Percentiles rank a stretch among this genome's conserved stretches.
Conservation (phyloP, 331 rosid genomes). For the Pyrus hybrid region DNA sequence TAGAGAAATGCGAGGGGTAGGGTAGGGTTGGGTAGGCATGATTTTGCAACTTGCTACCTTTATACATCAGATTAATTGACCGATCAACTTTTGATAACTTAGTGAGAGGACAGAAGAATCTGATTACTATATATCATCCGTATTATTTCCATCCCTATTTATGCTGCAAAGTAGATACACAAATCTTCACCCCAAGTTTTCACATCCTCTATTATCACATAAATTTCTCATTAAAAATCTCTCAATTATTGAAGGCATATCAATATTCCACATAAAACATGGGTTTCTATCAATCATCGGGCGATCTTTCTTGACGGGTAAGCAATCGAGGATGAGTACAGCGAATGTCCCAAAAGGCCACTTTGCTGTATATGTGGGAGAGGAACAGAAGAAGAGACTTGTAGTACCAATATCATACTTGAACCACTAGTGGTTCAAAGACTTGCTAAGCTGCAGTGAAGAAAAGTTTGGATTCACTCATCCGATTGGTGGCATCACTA, state of each 20-base stretch:
- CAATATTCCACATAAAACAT: not conserved
- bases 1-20: not conserved
- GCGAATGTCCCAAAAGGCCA: conserved; percentile 12
- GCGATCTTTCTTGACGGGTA: not conserved
- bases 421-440: conserved; percentile 4
- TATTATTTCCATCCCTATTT: not conserved
- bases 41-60: conserved; percentile 1
- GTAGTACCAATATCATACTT: conserved; percentile 21
- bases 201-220: not conserved
- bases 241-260: not conserved
- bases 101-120: conserved; percentile 1
- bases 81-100: not conserved
- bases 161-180: not conserved
- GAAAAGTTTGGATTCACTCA: conserved; percentile 10
- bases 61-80: not conserved
- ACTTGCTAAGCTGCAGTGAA: not conserved
- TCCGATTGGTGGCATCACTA: conserved; percentile 17
- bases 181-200: not conserved
- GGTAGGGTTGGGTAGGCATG: not conserved
- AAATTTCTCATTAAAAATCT: not conserved
- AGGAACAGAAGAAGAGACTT: conserved; percentile 16
- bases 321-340: not conserved
- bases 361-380: conserved; percentile 23
- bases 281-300: not conserved
- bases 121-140: conserved; percentile 4